phyloP scores from a whole-genome alignment of 2,329 filamentous ascomycete species.

The Exophiala oligosperma region DNA sequence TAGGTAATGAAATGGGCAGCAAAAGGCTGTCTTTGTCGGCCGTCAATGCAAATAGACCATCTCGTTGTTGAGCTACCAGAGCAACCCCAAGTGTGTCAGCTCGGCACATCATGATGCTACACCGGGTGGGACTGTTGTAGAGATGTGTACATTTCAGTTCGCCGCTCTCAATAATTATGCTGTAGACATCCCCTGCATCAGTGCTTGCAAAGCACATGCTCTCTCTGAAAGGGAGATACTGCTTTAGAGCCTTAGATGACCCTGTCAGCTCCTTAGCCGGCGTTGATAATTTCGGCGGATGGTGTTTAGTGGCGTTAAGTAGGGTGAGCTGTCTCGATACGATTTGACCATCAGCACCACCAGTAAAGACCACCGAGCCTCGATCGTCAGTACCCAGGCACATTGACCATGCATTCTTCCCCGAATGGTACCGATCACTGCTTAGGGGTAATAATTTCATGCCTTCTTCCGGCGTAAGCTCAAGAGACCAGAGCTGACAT shows the following conservation, averaged over 20 bases:
- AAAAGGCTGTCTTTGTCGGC: not conserved
- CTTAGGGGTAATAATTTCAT: slow-evolving; percentile 43
- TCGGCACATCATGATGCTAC: slow-evolving; percentile 7
- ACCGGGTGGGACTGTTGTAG: not conserved
- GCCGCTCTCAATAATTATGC: not conserved
- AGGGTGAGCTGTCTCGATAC: slow-evolving; percentile 32
- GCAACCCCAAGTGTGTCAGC: not conserved
- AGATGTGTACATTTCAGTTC: slow-evolving; percentile 1
- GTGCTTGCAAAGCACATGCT: slow-evolving; percentile 20
- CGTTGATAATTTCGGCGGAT: not conserved
- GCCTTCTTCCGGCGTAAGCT: slow-evolving; percentile 14
- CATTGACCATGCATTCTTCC: slow-evolving; percentile 89
- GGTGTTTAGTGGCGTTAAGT: not conserved
- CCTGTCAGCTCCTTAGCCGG: slow-evolving; percentile 17
- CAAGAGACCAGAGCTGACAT: slow-evolving; percentile 68
- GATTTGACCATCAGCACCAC: slow-evolving; percentile 78
- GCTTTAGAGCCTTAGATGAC: slow-evolving; percentile 15
- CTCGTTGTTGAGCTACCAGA: slow-evolving; percentile 15
- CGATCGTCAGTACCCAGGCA: slow-evolving; percentile 40
- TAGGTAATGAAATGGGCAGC: not conserved
- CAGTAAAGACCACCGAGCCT: slow-evolving; percentile 61
- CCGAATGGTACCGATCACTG: slow-evolving; percentile 67
- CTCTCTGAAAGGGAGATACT: slow-evolving; percentile 18
- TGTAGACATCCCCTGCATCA: slow-evolving; percentile 20
- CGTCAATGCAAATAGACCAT: slow-evolving; percentile 4